phyloP scores from a whole-genome alignment of 2,329 filamentous ascomycete species.

The Colletotrichum gigasporum region DNA sequence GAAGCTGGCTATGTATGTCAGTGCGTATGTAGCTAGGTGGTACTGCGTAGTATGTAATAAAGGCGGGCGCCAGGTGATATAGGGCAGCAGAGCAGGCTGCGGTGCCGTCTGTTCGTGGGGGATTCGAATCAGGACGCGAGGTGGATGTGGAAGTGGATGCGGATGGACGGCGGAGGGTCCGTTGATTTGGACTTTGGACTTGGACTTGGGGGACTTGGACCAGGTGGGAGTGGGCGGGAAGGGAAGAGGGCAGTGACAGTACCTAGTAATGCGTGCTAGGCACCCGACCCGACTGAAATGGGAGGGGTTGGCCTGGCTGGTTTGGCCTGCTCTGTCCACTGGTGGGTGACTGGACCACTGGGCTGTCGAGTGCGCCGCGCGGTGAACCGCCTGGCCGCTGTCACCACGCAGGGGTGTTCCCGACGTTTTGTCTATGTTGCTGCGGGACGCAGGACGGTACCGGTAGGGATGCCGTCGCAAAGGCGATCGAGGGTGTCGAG shows the following conservation, averaged over 20 bases:
- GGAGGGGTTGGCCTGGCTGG: slow-evolving; percentile 22
- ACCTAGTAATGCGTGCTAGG: too few relatives aligned
- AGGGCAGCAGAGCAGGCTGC: slow-evolving; percentile 22
- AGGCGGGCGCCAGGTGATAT: slow-evolving; percentile 27
- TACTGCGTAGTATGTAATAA: slow-evolving; percentile 26
- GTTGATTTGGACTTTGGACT: too few relatives aligned
- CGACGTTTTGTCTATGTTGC: slow-evolving; percentile 26
- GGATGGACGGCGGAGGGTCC: not conserved
- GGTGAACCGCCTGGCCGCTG: slow-evolving; percentile 15
- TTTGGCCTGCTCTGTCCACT: slow-evolving; percentile 6
- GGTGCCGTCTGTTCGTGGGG: slow-evolving; percentile 23
- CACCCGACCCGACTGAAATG: too few relatives aligned
- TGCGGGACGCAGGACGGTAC: slow-evolving; percentile 30
- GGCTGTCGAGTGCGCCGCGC: slow-evolving; percentile 16
- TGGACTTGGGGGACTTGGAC: not conserved
- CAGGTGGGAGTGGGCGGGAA: not conserved
- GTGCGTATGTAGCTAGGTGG: slow-evolving; percentile 17
- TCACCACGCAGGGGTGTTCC: slow-evolving; percentile 22
- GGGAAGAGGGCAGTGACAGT: slow-evolving; percentile 3
- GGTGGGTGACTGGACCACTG: too few relatives aligned
- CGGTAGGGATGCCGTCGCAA: slow-evolving; percentile 29
- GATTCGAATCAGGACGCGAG: not conserved
- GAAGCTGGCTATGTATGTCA: slow-evolving; percentile 19
- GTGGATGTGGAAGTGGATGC: not conserved
- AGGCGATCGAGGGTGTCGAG: slow-evolving; percentile 12